phyloP scores from a whole-genome alignment of 2,329 filamentous ascomycete genomes.

The Nemania serpens region DNA sequence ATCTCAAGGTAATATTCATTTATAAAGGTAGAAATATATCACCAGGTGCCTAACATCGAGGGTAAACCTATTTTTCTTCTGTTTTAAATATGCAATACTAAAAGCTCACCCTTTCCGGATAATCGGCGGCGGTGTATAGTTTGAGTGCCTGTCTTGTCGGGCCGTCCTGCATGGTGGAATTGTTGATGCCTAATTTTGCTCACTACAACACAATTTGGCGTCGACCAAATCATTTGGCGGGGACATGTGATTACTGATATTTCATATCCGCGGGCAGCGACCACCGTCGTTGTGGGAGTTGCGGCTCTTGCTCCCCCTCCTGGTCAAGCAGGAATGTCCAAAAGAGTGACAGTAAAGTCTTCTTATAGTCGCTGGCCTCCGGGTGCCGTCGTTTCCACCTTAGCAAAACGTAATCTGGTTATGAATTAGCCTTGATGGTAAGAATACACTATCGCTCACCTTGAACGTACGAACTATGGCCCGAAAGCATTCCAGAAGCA shows the following conservation, averaged over 20 bases:
- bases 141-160: too few relatives aligned
- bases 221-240: too few relatives aligned
- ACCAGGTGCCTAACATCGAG: too few relatives aligned
- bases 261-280: background rate
- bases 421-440: background rate
- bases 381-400: background rate
- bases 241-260: background rate
- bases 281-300: background rate
- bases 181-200: too few relatives aligned
- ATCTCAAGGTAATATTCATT: too few relatives aligned
- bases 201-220: too few relatives aligned
- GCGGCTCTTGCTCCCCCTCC: background rate
- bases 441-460: background rate
- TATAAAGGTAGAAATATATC: too few relatives aligned
- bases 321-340: background rate
- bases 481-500: background rate
- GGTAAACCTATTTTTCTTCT: too few relatives aligned
- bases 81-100: too few relatives aligned
- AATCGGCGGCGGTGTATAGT: too few relatives aligned
- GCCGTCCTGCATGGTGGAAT: too few relatives aligned
- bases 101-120: too few relatives aligned
- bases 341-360: background rate
- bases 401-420: background rate
- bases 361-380: background rate
- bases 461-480: background rate